Percentiles rank a stretch among this genome's conserved stretches.
phyloP scores from a whole-genome alignment of 192 early-diverging fungal species.

The Podila horticola region DNA sequence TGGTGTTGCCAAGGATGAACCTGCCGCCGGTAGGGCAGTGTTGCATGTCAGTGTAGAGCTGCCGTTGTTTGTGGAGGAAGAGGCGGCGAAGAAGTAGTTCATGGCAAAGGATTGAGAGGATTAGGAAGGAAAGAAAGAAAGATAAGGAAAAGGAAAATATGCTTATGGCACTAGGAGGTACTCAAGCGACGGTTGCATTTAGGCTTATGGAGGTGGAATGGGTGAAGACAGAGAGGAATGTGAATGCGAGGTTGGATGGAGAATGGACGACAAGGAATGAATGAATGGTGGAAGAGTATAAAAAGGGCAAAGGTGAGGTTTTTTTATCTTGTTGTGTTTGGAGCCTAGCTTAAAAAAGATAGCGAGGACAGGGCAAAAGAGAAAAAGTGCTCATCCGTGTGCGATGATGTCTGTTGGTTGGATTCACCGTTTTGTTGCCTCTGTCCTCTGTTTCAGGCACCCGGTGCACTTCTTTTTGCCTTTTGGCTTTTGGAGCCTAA shows the following conservation, averaged over 20 bases:
- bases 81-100: slow-evolving; percentile 35
- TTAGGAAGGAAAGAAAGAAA: not conserved
- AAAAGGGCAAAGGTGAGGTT: not conserved
- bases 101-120: not conserved
- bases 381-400: no score
- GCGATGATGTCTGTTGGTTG: no score
- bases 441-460: not conserved
- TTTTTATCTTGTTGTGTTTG: not conserved
- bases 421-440: not conserved
- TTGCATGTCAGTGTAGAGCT: not conserved
- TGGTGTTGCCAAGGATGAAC: not conserved
- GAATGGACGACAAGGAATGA: not conserved
- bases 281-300: no score
- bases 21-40: not conserved
- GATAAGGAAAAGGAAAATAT: not conserved
- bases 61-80: not conserved
- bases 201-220: not conserved
- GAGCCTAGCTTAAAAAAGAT: not conserved
- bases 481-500: slow-evolving; percentile 1
- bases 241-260: not conserved
- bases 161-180: not conserved
- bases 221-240: not conserved
- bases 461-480: not conserved
- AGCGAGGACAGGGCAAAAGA: not conserved
- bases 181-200: slow-evolving; percentile 4